Percentiles rank a stretch among this genome's conserved stretches.
Conservation (phyloP, 139 green algal genomes). For the Chlorella ohadii region DNA sequence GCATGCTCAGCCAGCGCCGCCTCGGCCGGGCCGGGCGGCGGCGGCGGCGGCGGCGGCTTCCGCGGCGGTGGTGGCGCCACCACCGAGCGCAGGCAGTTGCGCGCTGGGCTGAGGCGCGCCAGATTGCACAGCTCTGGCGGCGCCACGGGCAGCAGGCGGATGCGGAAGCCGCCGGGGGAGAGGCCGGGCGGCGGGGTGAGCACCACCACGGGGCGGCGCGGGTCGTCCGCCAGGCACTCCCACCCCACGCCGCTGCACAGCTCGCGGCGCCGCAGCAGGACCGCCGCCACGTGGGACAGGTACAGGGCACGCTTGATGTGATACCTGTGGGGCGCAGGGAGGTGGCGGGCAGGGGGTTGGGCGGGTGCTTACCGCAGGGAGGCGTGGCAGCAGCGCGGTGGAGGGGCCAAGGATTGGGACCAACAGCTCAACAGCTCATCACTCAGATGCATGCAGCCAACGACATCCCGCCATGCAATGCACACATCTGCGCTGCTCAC, state of each 20-base stretch:
- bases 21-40: not conserved
- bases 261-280: slow-evolving; percentile 41
- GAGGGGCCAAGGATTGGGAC: too few species aligned
- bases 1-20: slow-evolving; percentile 2
- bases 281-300: slow-evolving; percentile 53
- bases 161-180: slow-evolving; percentile 12
- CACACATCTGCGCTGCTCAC: too few species aligned
- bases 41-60: not conserved
- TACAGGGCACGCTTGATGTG: slow-evolving; percentile 73
- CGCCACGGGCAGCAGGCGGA: slow-evolving; percentile 54
- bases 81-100: slow-evolving; percentile 56
- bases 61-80: not conserved
- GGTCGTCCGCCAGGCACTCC: slow-evolving; percentile 53
- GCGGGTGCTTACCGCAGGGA: too few species aligned
- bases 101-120: slow-evolving; percentile 58
- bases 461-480: too few species aligned
- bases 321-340: slow-evolving; percentile 54
- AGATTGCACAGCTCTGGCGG: slow-evolving; percentile 53
- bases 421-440: not conserved
- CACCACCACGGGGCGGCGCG: slow-evolving; percentile 60
- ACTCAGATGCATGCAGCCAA: too few species aligned
- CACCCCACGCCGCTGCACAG: slow-evolving; percentile 44
- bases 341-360: not conserved
- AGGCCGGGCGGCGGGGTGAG: slow-evolving; percentile 24
- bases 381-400: too few species aligned